Conservation (phyloP, 495 filamentous ascomycete species). For the Xanthoparmelia taractica region DNA sequence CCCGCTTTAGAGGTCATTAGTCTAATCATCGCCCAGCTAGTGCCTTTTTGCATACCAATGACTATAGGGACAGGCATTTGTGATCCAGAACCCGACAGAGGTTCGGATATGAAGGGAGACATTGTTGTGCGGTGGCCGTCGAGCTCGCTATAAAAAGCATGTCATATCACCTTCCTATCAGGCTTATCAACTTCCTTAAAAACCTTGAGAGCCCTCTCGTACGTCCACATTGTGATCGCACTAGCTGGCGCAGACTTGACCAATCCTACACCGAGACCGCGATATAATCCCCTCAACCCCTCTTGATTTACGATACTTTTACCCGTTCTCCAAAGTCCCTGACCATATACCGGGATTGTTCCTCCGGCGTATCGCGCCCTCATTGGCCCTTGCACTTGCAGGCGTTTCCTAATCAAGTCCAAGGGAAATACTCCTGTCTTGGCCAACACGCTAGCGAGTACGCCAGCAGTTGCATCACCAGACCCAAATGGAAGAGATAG, state of each 20-base stretch:
- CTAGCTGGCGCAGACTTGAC: constrained; percentile 92
- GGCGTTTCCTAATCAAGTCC: constrained; percentile 84
- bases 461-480: constrained; percentile 72
- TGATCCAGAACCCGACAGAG: background rate
- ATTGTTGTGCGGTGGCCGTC: background rate
- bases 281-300: constrained; percentile 74
- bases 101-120: background rate
- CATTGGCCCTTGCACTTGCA: constrained; percentile 93
- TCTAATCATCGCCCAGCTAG: background rate
- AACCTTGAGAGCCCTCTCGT: constrained; percentile 62
- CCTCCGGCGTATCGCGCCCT: constrained; percentile 68
- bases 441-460: constrained; percentile 66
- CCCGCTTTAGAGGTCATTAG: background rate
- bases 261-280: constrained; percentile 79
- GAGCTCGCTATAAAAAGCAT: background rate
- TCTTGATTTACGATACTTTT: constrained; percentile 60
- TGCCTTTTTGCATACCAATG: background rate
- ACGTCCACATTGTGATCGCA: constrained; percentile 98
- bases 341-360: constrained; percentile 74
- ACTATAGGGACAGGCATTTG: background rate
- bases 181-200: constrained; percentile 37
- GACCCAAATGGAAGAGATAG: constrained; percentile 64
- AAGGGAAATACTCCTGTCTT: constrained; percentile 90
- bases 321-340: constrained; percentile 57
- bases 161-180: background rate